Percentiles rank a stretch among this genome's conserved stretches.
Evolutionary conservation across 2,329 filamentous ascomycete genomes (phyloP).

Genomic region (Aureobasidium subglaciale): DNA sequence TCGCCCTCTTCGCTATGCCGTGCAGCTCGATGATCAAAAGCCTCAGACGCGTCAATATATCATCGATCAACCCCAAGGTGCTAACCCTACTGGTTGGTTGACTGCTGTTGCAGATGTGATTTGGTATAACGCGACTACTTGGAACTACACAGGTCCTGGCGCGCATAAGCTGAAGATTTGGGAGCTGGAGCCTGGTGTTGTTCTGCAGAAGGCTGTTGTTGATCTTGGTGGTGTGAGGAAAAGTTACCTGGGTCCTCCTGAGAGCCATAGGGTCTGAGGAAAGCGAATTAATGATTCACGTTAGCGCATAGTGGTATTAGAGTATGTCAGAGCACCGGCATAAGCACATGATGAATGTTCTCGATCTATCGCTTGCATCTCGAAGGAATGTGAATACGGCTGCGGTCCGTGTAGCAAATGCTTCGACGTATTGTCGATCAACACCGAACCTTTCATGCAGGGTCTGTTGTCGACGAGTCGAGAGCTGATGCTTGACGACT

Average conservation of each 20-base stretch:
- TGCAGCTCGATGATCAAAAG: constrained; percentile 26
- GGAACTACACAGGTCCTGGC: constrained; percentile 29
- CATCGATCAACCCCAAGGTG: constrained; percentile 22
- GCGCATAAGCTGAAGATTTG: constrained; percentile 39
- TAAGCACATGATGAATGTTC: too few relatives aligned
- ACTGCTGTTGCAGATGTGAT: constrained; percentile 44
- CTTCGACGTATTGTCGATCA: not conserved
- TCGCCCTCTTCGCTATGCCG: constrained; percentile 32
- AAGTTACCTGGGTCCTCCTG: constrained; percentile 31
- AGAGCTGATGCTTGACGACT: not conserved
- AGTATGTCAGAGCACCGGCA: too few relatives aligned
- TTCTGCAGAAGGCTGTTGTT: constrained; percentile 32
- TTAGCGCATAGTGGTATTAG: too few relatives aligned
- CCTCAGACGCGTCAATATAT: constrained; percentile 24
- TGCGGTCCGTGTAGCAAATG: not conserved
- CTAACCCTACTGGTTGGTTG: constrained; percentile 42
- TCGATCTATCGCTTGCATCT: not conserved
- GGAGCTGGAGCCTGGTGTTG: constrained; percentile 40
- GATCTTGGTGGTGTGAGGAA: constrained; percentile 28
- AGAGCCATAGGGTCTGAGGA: constrained; percentile 25
- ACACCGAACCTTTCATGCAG: not conserved
- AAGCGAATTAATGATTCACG: not conserved
- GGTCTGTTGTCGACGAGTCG: not conserved
- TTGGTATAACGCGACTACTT: constrained; percentile 42
- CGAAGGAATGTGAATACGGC: not conserved